These are phyloP conservation scores for Paraphaeosphaeria minitans DNA, from an alignment of 2,329 filamentous ascomycete species.

Conservation along the genomic window DNA sequence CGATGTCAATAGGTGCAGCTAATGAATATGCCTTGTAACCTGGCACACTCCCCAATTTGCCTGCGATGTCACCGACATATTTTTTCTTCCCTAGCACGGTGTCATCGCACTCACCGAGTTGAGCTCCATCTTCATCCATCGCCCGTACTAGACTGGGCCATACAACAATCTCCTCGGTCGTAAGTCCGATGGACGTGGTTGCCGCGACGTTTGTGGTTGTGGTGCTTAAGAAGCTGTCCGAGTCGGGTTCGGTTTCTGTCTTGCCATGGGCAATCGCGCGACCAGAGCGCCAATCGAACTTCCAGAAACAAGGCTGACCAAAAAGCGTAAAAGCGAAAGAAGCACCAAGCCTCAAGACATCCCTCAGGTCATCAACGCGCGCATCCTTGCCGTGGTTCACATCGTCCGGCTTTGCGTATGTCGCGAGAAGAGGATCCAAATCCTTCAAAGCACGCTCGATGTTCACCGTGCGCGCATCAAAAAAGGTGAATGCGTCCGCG, in stretches of 20 bases:
- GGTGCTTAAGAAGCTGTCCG: background rate
- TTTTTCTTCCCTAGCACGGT: constrained; percentile 12
- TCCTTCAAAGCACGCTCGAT: constrained; percentile 23
- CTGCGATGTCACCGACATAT: constrained; percentile 14
- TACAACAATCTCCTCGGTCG: constrained; percentile 14
- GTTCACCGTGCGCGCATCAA: constrained; percentile 22
- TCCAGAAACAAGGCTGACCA: constrained; percentile 19
- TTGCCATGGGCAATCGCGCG: constrained; percentile 12
- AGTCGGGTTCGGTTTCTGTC: constrained; percentile 2
- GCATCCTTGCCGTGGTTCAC: constrained; percentile 6
- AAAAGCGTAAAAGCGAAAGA: constrained; percentile 21
- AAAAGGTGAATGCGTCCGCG: constrained; percentile 17
- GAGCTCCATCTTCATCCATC: constrained; percentile 15
- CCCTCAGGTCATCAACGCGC: constrained; percentile 14
- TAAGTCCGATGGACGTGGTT: background rate
- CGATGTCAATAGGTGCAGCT: background rate
- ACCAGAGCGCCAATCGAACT: constrained; percentile 21
- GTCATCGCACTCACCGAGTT: constrained; percentile 8
- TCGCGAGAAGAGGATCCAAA: constrained; percentile 18
- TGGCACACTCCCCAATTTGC: background rate
- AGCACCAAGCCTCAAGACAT: constrained; percentile 16
- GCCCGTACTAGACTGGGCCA: constrained; percentile 17
- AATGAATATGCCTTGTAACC: background rate
- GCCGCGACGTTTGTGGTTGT: background rate
- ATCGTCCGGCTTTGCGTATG: constrained; percentile 12